A percentile compares a stretch with the other conserved stretches of the same genome.
Evolutionary conservation across 768 basidiomycete genomes (phyloP).

Genomic region (Hydnomerulius pinastri): DNA sequence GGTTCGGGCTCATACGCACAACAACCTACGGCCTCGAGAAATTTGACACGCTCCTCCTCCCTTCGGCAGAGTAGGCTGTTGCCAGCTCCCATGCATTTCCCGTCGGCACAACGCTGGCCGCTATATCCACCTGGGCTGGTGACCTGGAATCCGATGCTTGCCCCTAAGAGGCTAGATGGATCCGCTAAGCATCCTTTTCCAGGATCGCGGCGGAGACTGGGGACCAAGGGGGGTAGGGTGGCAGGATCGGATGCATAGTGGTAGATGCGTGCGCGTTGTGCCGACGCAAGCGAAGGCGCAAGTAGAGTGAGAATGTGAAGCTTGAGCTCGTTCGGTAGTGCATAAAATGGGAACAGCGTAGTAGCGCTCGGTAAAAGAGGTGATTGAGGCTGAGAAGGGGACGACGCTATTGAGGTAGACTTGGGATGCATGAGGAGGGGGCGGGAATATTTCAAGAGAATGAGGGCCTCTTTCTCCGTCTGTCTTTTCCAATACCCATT

Average conservation of each 20-base stretch:
- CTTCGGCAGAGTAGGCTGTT: slow-evolving; percentile 42
- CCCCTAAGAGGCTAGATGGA: slow-evolving; percentile 17
- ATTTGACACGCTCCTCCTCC: slow-evolving; percentile 44
- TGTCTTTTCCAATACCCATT: slow-evolving; percentile 50
- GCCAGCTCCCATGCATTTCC: slow-evolving; percentile 41
- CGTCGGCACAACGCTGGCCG: slow-evolving; percentile 32
- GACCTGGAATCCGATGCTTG: slow-evolving; percentile 11
- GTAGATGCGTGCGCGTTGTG: slow-evolving; percentile 57
- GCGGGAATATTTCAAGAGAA: slow-evolving; percentile 51
- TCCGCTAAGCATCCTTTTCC: slow-evolving; percentile 22
- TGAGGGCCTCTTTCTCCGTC: slow-evolving; percentile 50
- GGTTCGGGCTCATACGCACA: slow-evolving; percentile 44
- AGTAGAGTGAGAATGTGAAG: slow-evolving; percentile 56
- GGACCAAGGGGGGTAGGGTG: slow-evolving; percentile 50
- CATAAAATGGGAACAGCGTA: slow-evolving; percentile 37
- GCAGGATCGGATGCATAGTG: slow-evolving; percentile 48
- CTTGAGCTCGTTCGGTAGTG: slow-evolving; percentile 59
- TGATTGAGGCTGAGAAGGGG: slow-evolving; percentile 15
- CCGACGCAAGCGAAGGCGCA: slow-evolving; percentile 56
- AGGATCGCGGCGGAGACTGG: slow-evolving; percentile 28
- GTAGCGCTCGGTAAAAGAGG: slow-evolving; percentile 16
- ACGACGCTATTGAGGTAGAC: slow-evolving; percentile 12
- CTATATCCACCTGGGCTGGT: slow-evolving; percentile 8
- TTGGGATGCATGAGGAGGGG: slow-evolving; percentile 42
- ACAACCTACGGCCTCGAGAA: slow-evolving; percentile 49